Base-by-base conservation (phyloP, 768 basidiomycete genomes). In the Cyathus striatus region DNA sequence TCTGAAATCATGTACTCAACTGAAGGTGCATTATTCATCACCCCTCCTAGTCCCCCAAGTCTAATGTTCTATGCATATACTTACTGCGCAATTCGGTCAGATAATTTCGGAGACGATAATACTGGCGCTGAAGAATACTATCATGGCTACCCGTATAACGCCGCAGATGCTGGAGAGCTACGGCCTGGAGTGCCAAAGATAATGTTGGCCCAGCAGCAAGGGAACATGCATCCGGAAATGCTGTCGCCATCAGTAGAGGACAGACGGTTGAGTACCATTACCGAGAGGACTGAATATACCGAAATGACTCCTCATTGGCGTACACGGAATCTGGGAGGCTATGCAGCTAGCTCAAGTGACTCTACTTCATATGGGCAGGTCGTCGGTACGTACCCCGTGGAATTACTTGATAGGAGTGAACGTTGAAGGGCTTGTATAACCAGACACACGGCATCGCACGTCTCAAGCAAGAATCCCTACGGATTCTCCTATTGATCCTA, bases 241-340 rank as follows among this genome's bases (percentile, higher is more conserved):
- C 17, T 22, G 22, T 7, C 6, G 14, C 6, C 14, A 27, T 12
- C 40, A 27, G 18, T 20, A 16, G 9, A 16, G 10, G 35, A 10
- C 21, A 14, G 21, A 14, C 67, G 65, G 42, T 62, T 86, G 45
- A 83, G 76, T 45, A 83, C 80, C 3, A 89, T 89, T 46, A 70
- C 75, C 18, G 86, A 89, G 61, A 63, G 59, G 36, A 81, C 83
- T 13, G 86, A 88, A 55, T 69, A 70, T 24, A 80, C 84, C 25
- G 83, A 81, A 48, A 65, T 70, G 25, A 76, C 78, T 12, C 68
- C 71, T 13, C 64, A 66, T 32, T 73, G 73, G 68, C 68, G 70
- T 22, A 62, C 62, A 30, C 67, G 66, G 40, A 65, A 68, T 30
- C 61, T 43, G 63, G 66, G 43, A 63, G 64, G 17, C 66, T 69